Evolutionary conservation across 306 rosid genomes (phyloP).

Genomic region (Quercus dentata): DNA sequence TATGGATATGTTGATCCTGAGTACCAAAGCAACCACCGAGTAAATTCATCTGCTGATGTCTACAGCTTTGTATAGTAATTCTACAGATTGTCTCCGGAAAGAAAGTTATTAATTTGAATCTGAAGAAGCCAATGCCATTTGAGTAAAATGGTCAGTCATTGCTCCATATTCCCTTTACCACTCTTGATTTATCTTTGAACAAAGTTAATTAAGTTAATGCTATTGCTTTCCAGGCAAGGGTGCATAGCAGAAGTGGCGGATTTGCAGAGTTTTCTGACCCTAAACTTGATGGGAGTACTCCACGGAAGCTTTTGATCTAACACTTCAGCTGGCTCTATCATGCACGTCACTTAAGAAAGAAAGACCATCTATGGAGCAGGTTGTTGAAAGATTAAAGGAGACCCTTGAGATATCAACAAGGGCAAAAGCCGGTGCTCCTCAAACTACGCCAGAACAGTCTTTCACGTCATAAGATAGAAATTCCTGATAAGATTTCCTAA

Average conservation of each 20-base stretch:
- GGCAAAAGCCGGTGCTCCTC: slow-evolving; percentile 20
- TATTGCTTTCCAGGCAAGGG: slow-evolving; percentile 27
- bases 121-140: slow-evolving; percentile 51
- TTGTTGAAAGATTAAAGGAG: slow-evolving; percentile 33
- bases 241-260: slow-evolving; percentile 22
- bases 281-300: slow-evolving; percentile 39
- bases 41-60: slow-evolving; percentile 56
- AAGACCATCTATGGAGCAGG: slow-evolving; percentile 39
- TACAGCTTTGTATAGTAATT: slow-evolving; percentile 61
- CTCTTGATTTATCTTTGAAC: not conserved
- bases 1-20: slow-evolving; percentile 68
- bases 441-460: slow-evolving; percentile 13
- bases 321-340: slow-evolving; percentile 39
- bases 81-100: slow-evolving; percentile 64
- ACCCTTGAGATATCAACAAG: slow-evolving; percentile 27
- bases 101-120: slow-evolving; percentile 51
- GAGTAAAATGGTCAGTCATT: slow-evolving; percentile 43
- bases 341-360: slow-evolving; percentile 35
- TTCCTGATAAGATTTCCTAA: not conserved
- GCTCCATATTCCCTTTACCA: not conserved
- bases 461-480: not conserved
- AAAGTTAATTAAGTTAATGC: slow-evolving; percentile 7
- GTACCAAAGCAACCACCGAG: slow-evolving; percentile 47
- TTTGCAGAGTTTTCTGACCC: slow-evolving; percentile 34
- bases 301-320: slow-evolving; percentile 35